Conservation (phyloP, 2,329 filamentous ascomycete species). For the Aplosporella prunicola region DNA sequence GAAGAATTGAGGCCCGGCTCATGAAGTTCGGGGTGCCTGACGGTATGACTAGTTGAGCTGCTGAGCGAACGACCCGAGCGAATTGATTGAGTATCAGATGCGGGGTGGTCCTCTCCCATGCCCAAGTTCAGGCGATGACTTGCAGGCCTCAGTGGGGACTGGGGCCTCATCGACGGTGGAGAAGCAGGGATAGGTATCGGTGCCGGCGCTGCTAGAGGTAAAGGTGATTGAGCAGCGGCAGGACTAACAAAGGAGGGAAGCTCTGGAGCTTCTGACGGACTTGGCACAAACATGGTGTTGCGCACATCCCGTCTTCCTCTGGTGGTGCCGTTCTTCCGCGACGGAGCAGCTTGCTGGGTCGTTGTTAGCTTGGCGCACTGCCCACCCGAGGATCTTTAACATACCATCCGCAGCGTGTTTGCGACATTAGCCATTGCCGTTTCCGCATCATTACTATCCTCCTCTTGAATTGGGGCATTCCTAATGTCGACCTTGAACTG, state of each 20-base stretch:
- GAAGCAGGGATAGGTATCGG: constrained; percentile 8
- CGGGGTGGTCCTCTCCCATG: constrained; percentile 51
- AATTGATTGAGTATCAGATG: constrained; percentile 83
- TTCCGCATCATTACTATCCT: constrained; percentile 62
- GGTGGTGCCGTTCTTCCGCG: constrained; percentile 55
- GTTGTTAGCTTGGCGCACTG: no score
- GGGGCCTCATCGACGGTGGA: constrained; percentile 11
- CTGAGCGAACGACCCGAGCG: constrained; percentile 76
- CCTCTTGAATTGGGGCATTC: constrained; percentile 67
- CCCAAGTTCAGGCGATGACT: constrained; percentile 18
- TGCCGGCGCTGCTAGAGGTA: constrained; percentile 17
- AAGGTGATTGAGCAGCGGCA: constrained; percentile 13
- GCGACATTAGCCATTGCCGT: constrained; percentile 68
- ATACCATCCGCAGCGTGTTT: constrained; percentile 55
- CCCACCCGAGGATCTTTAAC: no score
- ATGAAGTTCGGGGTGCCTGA: constrained; percentile 72
- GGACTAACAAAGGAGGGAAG: constrained; percentile 12
- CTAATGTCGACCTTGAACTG: constrained; percentile 72
- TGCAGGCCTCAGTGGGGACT: constrained; percentile 14
- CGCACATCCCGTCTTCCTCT: constrained; percentile 84
- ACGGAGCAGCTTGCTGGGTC: constrained; percentile 50
- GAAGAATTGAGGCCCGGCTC: constrained; percentile 76
- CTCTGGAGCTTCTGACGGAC: constrained; percentile 8
- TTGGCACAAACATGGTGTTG: constrained; percentile 69
- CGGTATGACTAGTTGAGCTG: constrained; percentile 49